Base-by-base conservation (phyloP, 2,329 filamentous ascomycete species). In the Trichoderma arundinaceum region DNA sequence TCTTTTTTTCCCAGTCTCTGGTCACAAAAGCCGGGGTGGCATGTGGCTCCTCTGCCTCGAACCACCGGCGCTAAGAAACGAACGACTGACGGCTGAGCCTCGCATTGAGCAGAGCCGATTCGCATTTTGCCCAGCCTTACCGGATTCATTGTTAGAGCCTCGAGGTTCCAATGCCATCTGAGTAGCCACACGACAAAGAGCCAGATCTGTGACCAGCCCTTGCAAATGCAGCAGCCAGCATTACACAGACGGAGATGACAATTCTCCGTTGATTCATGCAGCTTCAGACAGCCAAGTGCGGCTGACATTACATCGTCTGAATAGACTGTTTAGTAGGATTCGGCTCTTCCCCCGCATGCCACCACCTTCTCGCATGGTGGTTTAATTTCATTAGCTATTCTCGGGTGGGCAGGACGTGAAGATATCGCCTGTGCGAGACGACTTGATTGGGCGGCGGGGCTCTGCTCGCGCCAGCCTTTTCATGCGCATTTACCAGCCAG, bases 61-160 rank as follows among this genome's bases (percentile, higher is more conserved):
- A 61, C 46, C 46, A 52, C 58, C 48, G 59, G 28, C 59, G 48
- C 59, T 52, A 60, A 52, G 48, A 53, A 62, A 35, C 59, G 48
- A 53, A 44, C 59, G 59, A 53, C 59, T 62, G 59, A 62, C 38
- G 59, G 59, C 59, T 62, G 59, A 62, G 59, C 59, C 48, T 62
- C 38, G 28, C n/a, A 22, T 13, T 19, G 15, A 32, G 2, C 17
- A 3, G 46, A n/a, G n/a, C 32, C 22, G 15, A 4, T 4, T 15
- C 9, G n/a, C 39, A 10, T 15, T 15, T 28, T 28, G 22, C 22
- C 22, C 22, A 28, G 22, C 22, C 22, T 28, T 28, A 28, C 22
- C 22, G 22, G 22, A 28, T 28, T 28, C 22, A 28, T 28, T 28
- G 22, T 28, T 28, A 28, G 22, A 28, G 22, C 22, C 22, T 28